Conservation (phyloP, 2,329 filamentous ascomycete species). For the Pyrenophora seminiperda region DNA sequence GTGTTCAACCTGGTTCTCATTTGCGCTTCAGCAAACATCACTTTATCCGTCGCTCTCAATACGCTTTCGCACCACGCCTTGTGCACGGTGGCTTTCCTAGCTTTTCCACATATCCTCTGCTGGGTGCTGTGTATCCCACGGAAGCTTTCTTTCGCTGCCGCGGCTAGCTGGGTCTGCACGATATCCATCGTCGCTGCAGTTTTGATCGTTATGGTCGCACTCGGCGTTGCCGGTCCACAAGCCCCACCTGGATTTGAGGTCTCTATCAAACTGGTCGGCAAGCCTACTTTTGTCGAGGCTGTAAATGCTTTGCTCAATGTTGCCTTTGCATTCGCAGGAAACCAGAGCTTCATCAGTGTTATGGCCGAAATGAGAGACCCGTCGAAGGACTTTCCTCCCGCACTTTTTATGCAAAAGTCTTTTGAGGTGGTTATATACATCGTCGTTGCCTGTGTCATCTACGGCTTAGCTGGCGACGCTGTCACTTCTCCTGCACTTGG, state of each 20-base stretch:
- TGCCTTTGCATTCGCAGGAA: slow-evolving; percentile 69
- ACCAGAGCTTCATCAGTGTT: slow-evolving; percentile 70
- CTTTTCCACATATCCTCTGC: slow-evolving; percentile 65
- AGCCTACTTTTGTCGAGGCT: slow-evolving; percentile 35
- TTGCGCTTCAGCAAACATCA: slow-evolving; percentile 37
- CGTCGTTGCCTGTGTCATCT: slow-evolving; percentile 70
- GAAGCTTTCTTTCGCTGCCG: slow-evolving; percentile 65
- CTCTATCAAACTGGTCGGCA: slow-evolving; percentile 28
- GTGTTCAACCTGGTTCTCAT: slow-evolving; percentile 37
- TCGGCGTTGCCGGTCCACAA: slow-evolving; percentile 58
- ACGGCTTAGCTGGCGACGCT: slow-evolving; percentile 65
- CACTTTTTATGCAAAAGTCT: slow-evolving; percentile 62
- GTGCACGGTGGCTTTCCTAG: slow-evolving; percentile 68
- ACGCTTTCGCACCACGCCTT: slow-evolving; percentile 65
- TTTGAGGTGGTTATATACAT: slow-evolving; percentile 65
- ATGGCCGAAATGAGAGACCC: slow-evolving; percentile 68
- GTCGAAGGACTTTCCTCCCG: slow-evolving; percentile 61
- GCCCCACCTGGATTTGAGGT: slow-evolving; percentile 36
- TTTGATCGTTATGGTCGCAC: slow-evolving; percentile 69
- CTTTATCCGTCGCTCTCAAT: slow-evolving; percentile 64
- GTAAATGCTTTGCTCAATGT: slow-evolving; percentile 59
- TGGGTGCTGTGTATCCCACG: slow-evolving; percentile 65
- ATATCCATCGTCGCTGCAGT: slow-evolving; percentile 68
- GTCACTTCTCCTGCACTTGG: slow-evolving; percentile 70
- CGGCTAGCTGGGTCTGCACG: slow-evolving; percentile 61